Evolutionary conservation across 169 alveolate species (phyloP).

Genomic region (Babesia ovata): DNA sequence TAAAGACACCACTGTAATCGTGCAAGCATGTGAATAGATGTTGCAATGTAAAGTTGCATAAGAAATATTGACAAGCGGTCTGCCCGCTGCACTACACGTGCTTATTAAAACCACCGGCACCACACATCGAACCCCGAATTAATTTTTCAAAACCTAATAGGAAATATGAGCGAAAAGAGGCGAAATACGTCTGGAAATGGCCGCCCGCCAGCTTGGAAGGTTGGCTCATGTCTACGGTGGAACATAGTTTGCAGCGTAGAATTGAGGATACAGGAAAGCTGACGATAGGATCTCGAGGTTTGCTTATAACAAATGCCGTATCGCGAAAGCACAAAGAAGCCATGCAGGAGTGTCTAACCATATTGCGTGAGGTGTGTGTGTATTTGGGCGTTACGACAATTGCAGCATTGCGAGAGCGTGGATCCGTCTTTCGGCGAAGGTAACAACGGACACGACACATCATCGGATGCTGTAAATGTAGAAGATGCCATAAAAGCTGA

Average conservation of each 20-base stretch:
- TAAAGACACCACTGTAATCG: no score
- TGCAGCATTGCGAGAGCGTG: slow-evolving; percentile 45
- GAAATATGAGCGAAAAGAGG: slow-evolving; percentile 22
- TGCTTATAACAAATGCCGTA: slow-evolving; percentile 42
- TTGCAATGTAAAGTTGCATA: no score
- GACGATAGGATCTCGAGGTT: slow-evolving; percentile 50
- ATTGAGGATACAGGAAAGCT: slow-evolving; percentile 61
- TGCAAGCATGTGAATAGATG: no score
- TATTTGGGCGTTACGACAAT: neutral
- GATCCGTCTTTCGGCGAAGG: slow-evolving; percentile 28
- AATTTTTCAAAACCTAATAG: neutral
- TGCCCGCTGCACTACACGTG: no score
- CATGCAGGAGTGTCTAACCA: slow-evolving; percentile 63
- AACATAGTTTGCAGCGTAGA: slow-evolving; percentile 23
- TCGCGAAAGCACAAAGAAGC: slow-evolving; percentile 63
- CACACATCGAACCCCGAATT: no score
- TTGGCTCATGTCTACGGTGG: neutral
- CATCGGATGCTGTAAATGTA: slow-evolving; percentile 18
- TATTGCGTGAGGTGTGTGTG: slow-evolving; percentile 53
- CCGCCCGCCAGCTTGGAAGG: slow-evolving; percentile 42
- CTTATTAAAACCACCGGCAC: no score
- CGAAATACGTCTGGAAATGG: neutral
- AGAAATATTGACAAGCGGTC: no score
- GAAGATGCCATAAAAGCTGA: slow-evolving; percentile 69
- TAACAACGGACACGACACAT: neutral